These are phyloP conservation scores for Novymonas esmeraldas DNA, from an alignment of 208 protist genomes.

Conservation along the genomic window DNA sequence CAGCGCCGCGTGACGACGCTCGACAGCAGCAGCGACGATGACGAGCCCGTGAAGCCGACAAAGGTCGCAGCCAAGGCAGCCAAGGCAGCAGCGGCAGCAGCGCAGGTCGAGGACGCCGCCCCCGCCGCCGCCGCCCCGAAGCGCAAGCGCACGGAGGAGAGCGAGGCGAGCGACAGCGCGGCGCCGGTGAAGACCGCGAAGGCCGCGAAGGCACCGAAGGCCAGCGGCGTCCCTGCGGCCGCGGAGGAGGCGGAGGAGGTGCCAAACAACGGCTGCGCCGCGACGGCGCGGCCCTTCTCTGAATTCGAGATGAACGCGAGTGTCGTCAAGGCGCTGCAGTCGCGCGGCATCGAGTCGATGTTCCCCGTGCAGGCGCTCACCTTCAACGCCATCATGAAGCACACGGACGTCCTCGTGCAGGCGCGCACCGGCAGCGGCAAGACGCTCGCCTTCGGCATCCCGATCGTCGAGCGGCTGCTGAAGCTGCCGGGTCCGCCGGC, in stretches of 20 bases:
- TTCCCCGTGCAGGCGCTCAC: slow-evolving; percentile 94
- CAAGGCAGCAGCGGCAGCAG: not conserved
- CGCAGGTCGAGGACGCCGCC: not conserved
- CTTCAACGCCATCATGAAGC: slow-evolving; percentile 93
- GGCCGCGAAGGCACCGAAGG: too few species aligned
- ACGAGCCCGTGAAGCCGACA: slow-evolving; percentile 38
- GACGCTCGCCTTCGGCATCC: slow-evolving; percentile 94
- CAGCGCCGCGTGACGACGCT: slow-evolving; percentile 27
- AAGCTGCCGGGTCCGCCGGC: slow-evolving; percentile 25
- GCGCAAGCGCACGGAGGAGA: slow-evolving; percentile 26
- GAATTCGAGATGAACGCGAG: slow-evolving; percentile 79
- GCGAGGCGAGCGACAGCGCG: not conserved
- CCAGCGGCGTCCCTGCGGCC: too few species aligned
- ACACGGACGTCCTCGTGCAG: slow-evolving; percentile 89
- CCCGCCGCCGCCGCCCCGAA: slow-evolving; percentile 3
- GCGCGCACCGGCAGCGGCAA: slow-evolving; percentile 95
- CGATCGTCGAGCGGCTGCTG: slow-evolving; percentile 84
- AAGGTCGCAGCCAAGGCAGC: slow-evolving; percentile 21
- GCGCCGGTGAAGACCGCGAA: too few species aligned
- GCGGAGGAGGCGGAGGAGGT: slow-evolving; percentile 32
- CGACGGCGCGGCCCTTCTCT: slow-evolving; percentile 67
- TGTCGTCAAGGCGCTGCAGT: slow-evolving; percentile 77
- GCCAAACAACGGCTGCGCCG: slow-evolving; percentile 75
- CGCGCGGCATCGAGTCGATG: slow-evolving; percentile 82
- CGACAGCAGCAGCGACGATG: slow-evolving; percentile 38